Evolutionary conservation across 2,329 filamentous ascomycete species (phyloP).

Genomic region (Colletotrichum phormii): DNA sequence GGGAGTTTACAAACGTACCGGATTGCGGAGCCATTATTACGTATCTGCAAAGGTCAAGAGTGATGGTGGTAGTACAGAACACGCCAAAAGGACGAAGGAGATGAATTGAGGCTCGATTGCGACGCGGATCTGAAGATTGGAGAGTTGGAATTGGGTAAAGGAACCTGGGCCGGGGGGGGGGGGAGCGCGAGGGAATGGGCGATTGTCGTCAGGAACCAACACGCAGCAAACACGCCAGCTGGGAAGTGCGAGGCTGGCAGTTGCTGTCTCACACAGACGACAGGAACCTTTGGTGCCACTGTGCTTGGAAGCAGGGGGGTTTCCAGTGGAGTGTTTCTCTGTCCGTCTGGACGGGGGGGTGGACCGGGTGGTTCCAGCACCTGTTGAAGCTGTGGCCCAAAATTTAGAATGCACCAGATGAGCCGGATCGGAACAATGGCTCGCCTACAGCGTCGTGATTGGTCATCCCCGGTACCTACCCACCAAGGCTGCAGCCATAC

Average conservation of each 20-base stretch:
- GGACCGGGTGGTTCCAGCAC: neutral
- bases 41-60: constrained; percentile 1
- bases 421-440: constrained; percentile 38
- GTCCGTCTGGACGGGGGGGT: neutral
- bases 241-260: constrained; percentile 29
- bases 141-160: constrained; percentile 22
- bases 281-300: neutral
- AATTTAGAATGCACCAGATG: constrained; percentile 36
- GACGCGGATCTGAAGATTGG: constrained; percentile 23
- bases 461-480: constrained; percentile 30
- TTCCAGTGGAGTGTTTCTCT: constrained; percentile 3
- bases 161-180: neutral
- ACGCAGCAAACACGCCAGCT: constrained; percentile 20
- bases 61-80: neutral
- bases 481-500: constrained; percentile 36
- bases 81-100: constrained; percentile 9
- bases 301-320: constrained; percentile 13
- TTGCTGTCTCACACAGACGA: constrained; percentile 21
- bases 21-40: constrained; percentile 37
- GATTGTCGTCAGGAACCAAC: constrained; percentile 28
- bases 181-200: constrained; percentile 15
- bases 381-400: constrained; percentile 18
- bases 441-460: constrained; percentile 32
- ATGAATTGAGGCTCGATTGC: constrained; percentile 20
- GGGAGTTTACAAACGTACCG: constrained; percentile 32